Base-by-base conservation (phyloP, 179 eudicot species). In the Silene noctiflora region DNA sequence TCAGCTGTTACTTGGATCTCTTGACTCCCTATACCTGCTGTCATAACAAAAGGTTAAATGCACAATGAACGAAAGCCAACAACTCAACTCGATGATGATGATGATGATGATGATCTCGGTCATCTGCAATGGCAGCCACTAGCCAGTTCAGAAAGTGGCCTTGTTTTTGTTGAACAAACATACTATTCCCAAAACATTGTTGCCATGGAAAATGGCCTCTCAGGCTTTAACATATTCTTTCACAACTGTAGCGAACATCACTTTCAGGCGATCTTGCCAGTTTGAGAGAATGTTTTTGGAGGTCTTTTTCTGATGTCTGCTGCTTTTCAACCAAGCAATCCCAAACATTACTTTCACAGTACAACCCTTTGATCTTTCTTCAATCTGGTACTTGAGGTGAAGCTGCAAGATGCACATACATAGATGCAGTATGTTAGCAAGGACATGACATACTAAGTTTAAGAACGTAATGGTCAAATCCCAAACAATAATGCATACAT, bases 321-420 rank as follows among this genome's bases (percentile, higher is more conserved):
- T 83, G 77, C 84, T 84, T 76, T 94, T 94, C 79, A 87, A 78
- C 97, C 98, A 94, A n/a, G 90, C 91, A 22, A 92, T 77, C 51
- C 97, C 98, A 58, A 85, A 80, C 35, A 74, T 80, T 65, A 91
- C 97, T 83, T 87, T 91, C 39, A 95, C 95, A 67, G 71, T 78
- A 61, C 92, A 89, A 20, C 88, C 88, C 35, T 77, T 83, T 53
- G 93, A 79, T 81, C 86, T 85, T 65, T 90, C 93, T 77, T 95
- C 99, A 53, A 91, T 81, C 73, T 89, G 95, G 81, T 91, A 92
- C 83, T 84, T 87, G 22, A 89, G 80, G 70, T 89, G 96, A 80
- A 94, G 90, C 98, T 94, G 95, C 85, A 83, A 77, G 70, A n/a
- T 19, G 66, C 44, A 77, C 14, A 65, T 69, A 67, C 27, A 11